Evolutionary conservation across 2,329 filamentous ascomycete genomes (phyloP), one percentile per base, ranked within the genome.

Genomic region (Colletotrichum lini): DNA sequence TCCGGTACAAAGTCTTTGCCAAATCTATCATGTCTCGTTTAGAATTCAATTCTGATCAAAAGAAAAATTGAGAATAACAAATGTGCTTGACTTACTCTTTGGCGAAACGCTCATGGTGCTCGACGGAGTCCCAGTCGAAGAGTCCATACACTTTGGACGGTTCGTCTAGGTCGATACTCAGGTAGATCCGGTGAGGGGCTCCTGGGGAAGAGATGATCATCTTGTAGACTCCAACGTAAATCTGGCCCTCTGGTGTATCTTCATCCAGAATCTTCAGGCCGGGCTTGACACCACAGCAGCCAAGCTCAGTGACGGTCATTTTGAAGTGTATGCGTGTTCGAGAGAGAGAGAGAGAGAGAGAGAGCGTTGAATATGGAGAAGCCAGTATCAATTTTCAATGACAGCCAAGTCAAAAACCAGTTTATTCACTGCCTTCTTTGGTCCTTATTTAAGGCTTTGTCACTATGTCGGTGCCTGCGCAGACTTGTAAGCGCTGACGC

Each of bases 111-210:
- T 73, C 35, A 49, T 78, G 77, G 40, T 76, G 71, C 40, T 76
- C 76, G 4, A 77, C 50, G 0, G 76, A 76, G 30, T 75, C 74
- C 70, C 76, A 78, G 47, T 77, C 76, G 16, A 78, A 77, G 38
- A 78, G 76, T 2, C 65, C 65, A 76, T 77, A 78, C 12, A 75
- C 13, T 6, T 71, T 72, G 26, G 62, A 68, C 4, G 76, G 74
- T 15, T 75, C 66, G 26, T 77, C 73, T 13, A 72, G 52, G 40
- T 78, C 75, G 8, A 74, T 54, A 8, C 75, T 74, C 72, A 73
- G 75, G 49, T 72, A 76, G 2, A 76, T 63, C 2, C 64, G 59
- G 18, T 68, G 73, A 2, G 77, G 76, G 9, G 74, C 76, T 0
- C 73, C 74, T 10, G 73, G 68, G n/a, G 64, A 49, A 12, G 60